A percentile compares a stretch with the other conserved stretches of the same genome.
Conservation (phyloP, 2,329 filamentous ascomycete genomes). For the Fusarium subtropicale region DNA sequence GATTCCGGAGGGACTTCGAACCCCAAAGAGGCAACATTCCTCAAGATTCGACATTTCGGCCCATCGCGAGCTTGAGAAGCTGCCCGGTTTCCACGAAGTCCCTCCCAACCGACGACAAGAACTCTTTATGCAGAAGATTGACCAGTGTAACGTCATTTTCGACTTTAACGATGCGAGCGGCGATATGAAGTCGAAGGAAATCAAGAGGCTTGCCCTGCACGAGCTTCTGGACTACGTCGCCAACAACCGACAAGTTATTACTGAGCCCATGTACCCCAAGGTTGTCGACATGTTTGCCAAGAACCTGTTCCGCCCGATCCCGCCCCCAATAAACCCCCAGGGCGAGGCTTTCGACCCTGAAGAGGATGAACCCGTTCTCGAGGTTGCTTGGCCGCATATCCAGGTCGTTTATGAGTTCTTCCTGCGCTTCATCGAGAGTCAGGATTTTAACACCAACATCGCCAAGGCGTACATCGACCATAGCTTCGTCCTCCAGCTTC, state of each 20-base stretch:
- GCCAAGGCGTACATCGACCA: conserved; percentile 99
- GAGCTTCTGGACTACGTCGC: conserved; percentile 98
- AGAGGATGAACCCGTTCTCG: conserved; percentile 96
- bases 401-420: conserved; percentile 99
- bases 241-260: conserved; percentile 98
- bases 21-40: conserved; percentile 95
- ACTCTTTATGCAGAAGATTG: conserved; percentile 99
- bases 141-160: conserved; percentile 99
- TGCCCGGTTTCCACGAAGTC: conserved; percentile 97
- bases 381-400: conserved; percentile 99
- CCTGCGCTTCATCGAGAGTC: conserved; percentile 97
- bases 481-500: conserved; percentile 92
- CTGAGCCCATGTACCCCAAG: conserved; percentile 97
- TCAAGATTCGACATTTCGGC: conserved; percentile 98
- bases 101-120: conserved; percentile 94
- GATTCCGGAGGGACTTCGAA: conserved; percentile 92
- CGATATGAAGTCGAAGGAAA: conserved; percentile 99
- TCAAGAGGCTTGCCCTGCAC: conserved; percentile 95
- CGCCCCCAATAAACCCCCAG: conserved; percentile 96
- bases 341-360: conserved; percentile 98
- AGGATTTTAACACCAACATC: conserved; percentile 99
- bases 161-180: conserved; percentile 98
- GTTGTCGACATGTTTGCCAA: conserved; percentile 99
- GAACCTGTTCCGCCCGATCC: conserved; percentile 97
- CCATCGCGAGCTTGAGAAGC: conserved; percentile 94